Percentiles rank a stretch among this genome's conserved stretches.
phyloP scores from a whole-genome alignment of 148 eudicot genomes.

The Rhododendron ovatum region DNA sequence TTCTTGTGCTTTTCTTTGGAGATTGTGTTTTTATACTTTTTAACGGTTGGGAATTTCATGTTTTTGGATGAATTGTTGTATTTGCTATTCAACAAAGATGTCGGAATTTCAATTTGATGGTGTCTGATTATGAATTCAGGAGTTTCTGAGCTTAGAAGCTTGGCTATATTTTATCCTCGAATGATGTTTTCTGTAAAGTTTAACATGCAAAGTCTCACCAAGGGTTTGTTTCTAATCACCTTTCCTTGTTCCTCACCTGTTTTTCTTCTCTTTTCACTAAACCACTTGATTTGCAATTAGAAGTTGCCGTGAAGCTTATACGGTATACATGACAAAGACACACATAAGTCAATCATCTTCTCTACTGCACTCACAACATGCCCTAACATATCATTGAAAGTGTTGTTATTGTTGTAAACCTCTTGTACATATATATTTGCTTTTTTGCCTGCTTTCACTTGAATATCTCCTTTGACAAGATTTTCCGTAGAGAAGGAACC shows the following conservation, averaged over 20 bases:
- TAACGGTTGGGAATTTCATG: neutral
- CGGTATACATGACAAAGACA: neutral
- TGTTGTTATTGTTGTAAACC: neutral
- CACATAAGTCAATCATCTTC: neutral
- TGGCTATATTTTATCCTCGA: neutral
- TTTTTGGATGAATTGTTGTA: neutral
- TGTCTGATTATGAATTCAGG: neutral
- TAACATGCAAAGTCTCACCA: neutral
- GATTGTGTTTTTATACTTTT: neutral
- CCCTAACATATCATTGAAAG: neutral
- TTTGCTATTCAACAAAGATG: neutral
- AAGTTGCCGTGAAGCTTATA: neutral
- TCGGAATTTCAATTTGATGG: neutral
- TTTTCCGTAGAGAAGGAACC: neutral
- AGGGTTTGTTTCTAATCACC: neutral
- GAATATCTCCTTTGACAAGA: neutral
- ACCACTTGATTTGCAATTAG: neutral
- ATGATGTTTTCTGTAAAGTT: neutral
- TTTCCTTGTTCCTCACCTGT: neutral
- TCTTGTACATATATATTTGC: neutral
- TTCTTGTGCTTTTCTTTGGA: neutral
- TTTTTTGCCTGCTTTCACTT: neutral
- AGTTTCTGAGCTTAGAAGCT: neutral
- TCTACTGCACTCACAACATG: neutral
- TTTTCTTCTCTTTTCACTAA: neutral